phyloP scores from a whole-genome alignment of 1,139 yeast species.

The Candida mesenterica region DNA sequence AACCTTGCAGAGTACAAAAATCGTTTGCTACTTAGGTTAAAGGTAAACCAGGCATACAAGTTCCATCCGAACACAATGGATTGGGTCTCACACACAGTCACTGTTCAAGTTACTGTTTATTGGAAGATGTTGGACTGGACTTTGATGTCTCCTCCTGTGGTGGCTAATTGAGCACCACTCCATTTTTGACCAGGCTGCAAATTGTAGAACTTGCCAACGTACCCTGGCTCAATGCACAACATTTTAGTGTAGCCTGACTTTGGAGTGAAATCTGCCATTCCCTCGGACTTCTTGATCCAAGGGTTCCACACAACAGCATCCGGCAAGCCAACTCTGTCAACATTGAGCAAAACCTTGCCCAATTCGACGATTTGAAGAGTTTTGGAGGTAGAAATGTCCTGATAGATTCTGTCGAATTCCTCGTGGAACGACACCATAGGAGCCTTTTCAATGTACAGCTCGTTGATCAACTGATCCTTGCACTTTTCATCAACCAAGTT shows the following conservation, averaged over 20 bases:
- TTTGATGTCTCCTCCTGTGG: conserved; percentile 44
- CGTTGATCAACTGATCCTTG: conserved; percentile 69
- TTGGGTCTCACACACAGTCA: too few species aligned
- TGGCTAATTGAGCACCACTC: conserved; percentile 45
- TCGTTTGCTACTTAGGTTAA: too few species aligned
- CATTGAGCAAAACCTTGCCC: conserved; percentile 67
- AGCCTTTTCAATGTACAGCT: conserved; percentile 64
- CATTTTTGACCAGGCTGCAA: conserved; percentile 70
- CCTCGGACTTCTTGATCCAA: conserved; percentile 76
- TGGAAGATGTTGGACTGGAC: conserved; percentile 41
- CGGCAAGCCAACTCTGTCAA: conserved; percentile 65
- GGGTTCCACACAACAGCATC: conserved; percentile 99
- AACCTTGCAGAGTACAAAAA: too few species aligned
- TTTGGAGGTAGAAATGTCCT: conserved; percentile 54
- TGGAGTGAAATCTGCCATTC: conserved; percentile 87
- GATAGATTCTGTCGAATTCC: conserved; percentile 84
- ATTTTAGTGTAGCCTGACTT: conserved; percentile 77
- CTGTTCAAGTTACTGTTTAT: too few species aligned
- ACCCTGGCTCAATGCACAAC: conserved; percentile 95
- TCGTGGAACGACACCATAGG: conserved; percentile 71
- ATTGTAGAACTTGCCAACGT: conserved; percentile 64
- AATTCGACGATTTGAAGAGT: conserved; percentile 62
- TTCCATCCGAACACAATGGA: too few species aligned
- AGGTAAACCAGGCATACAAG: too few species aligned
- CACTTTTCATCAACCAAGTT: conserved; percentile 72